Percentiles rank a stretch among this genome's conserved stretches.
These are phyloP conservation scores for sunflower (Helianthus annuus) DNA, from an alignment of 129 eudicot genomes.

Conservation along the genomic window DNA sequence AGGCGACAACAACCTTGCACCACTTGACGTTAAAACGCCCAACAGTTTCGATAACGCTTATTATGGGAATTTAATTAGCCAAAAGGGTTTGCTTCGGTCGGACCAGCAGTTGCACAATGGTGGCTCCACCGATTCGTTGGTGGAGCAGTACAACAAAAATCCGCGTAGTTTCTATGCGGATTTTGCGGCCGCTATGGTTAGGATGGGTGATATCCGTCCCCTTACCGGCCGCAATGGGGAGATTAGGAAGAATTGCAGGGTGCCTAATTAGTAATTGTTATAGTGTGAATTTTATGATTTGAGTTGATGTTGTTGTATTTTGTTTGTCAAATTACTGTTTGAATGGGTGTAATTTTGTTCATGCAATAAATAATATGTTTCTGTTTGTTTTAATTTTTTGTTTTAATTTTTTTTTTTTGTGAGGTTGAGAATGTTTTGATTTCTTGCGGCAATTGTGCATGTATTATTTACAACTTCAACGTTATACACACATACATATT, in stretches of 20 bases:
- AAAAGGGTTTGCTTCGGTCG: conserved; percentile 61
- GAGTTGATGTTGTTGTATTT: neutral
- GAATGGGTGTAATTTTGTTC: conserved; percentile 9
- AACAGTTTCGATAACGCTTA: conserved; percentile 49
- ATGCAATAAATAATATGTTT: neutral
- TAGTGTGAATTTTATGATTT: conserved; percentile 5
- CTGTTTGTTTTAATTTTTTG: neutral
- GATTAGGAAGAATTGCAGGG: conserved; percentile 61
- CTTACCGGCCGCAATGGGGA: conserved; percentile 63
- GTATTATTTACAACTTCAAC: too few species aligned
- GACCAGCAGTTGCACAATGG: conserved; percentile 57
- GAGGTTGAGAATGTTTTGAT: neutral
- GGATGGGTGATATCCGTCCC: conserved; percentile 65
- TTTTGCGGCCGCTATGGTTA: conserved; percentile 62
- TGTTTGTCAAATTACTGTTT: neutral
- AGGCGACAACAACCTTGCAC: conserved; percentile 62
- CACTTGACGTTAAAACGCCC: conserved; percentile 52
- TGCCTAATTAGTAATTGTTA: conserved; percentile 32
- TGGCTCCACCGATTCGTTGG: conserved; percentile 47
- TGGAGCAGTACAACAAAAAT: conserved; percentile 35
- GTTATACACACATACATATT: too few species aligned
- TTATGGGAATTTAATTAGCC: conserved; percentile 36
- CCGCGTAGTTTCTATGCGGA: conserved; percentile 27
- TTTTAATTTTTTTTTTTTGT: neutral
- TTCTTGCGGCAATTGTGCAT: too few species aligned